Base-by-base conservation (phyloP, 306 rosid genomes). In the Lathyrus aphaca region DNA sequence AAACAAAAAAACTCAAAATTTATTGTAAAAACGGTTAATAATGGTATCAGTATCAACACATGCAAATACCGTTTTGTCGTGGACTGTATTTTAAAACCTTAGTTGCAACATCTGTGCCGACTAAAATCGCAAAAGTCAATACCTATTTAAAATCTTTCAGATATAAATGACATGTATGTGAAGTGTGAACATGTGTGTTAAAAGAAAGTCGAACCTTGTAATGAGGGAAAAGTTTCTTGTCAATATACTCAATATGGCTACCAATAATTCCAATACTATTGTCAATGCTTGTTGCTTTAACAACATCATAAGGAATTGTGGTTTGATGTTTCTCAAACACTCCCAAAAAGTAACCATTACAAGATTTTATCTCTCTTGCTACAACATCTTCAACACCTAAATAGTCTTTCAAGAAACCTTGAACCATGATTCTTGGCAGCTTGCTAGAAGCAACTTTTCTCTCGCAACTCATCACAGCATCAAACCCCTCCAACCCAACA, bases 381-480 rank as follows among this genome's bases (percentile, higher is more conserved):
- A 74, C 40, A 55, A 90, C 81, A 32, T 15, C 71, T 7, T 87
- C 89, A 21, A 79, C 89, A 5, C 85, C 87, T 13, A 90, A 48
- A 61, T 77, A 87, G 30, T 87, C 94, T 37, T 77, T 81, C 59
- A 87, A 61, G 57, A 90, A 79, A 16, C 83, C 85, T 72, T 84
- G 88, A 56, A 84, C 91, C 96, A 90, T 90, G 43, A 84, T 44
- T 72, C 78, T 83, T 1, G 94, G 96, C 66, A 90, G 54, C 68
- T 82, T 75, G 72, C 85, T 85, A 0, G 80, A 71, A 4, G 68
- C 93, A 19, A 90, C 80, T 56, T 69, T 83, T 67, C 65, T 84
- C 64, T 77, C 74, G 65, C 68, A 80, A 14, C 79, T 64, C 85
- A 66, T 82, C 10, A 87, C 84, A 63, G 76, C 84, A 49, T 83